Evolutionary conservation across 1,284 basidiomycete species (phyloP).

Genomic region (Amylostereum areolatum): DNA sequence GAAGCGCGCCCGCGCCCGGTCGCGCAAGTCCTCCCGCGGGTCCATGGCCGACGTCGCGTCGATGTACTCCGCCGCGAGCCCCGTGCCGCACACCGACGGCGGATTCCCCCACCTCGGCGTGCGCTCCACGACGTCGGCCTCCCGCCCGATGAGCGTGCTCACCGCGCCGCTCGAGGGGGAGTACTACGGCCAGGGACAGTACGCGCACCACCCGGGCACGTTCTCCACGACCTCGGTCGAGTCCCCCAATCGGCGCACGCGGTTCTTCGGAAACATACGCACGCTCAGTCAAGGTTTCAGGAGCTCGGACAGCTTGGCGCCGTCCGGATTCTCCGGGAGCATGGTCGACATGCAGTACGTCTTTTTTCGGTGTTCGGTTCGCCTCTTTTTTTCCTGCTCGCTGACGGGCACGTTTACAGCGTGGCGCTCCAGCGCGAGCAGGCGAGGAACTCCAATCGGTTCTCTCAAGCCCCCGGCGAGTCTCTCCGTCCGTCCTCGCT

Average conservation of each 20-base stretch:
- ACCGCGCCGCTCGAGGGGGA: constrained; percentile 29
- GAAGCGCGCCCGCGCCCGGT: constrained; percentile 42
- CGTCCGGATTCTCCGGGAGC: constrained; percentile 74
- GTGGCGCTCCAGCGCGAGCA: constrained; percentile 69
- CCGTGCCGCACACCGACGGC: constrained; percentile 51
- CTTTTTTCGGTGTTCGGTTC: constrained; percentile 4
- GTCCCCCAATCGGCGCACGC: constrained; percentile 59
- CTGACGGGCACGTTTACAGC: constrained; percentile 38
- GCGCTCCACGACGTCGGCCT: neutral
- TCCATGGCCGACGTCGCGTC: constrained; percentile 65
- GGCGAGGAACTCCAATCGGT: constrained; percentile 16
- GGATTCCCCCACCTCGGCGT: constrained; percentile 39
- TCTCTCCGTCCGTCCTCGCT: neutral
- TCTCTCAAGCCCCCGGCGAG: too few species aligned
- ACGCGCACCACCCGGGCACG: neutral
- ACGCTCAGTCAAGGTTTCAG: constrained; percentile 71
- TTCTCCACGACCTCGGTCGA: neutral
- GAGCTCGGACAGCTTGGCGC: constrained; percentile 73
- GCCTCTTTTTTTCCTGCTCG: constrained; percentile 5
- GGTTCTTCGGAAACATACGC: constrained; percentile 74
- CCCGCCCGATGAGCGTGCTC: constrained; percentile 60
- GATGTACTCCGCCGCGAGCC: constrained; percentile 59
- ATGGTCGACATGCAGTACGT: constrained; percentile 95
- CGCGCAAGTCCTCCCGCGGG: constrained; percentile 64
- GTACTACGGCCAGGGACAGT: neutral